These are phyloP conservation scores for Thalassiosira pacifica DNA, from an alignment of 352 stramenopile genomes.

Conservation along the genomic window DNA sequence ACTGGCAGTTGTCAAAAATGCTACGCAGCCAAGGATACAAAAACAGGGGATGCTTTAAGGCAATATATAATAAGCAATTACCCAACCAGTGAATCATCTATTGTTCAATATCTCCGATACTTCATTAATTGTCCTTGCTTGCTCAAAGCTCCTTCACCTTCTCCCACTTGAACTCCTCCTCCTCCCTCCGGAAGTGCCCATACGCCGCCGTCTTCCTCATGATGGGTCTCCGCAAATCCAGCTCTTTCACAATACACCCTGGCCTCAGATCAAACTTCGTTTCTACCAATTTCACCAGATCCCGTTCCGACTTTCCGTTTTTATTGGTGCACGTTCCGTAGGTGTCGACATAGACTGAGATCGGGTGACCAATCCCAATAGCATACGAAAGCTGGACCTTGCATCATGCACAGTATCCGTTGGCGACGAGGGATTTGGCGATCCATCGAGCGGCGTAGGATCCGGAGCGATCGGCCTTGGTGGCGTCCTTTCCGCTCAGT, in stretches of 20 bases:
- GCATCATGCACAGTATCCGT: slow-evolving; percentile 93
- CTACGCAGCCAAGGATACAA: too few relatives aligned
- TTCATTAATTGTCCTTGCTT: too few relatives aligned
- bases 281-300: slow-evolving; percentile 97
- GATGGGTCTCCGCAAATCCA: too few relatives aligned
- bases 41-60: too few relatives aligned
- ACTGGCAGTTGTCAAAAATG: too few relatives aligned
- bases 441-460: slow-evolving; percentile 99
- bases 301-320: slow-evolving; percentile 93
- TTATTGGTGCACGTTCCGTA: slow-evolving; percentile 95
- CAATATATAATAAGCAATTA: too few relatives aligned
- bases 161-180: too few relatives aligned
- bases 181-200: too few relatives aligned
- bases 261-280: slow-evolving; percentile 99
- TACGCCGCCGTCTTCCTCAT: too few relatives aligned
- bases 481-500: slow-evolving; percentile 99
- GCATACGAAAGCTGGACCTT: slow-evolving; percentile 99
- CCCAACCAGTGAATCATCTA: too few relatives aligned
- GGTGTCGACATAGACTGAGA: slow-evolving; percentile 98
- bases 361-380: slow-evolving; percentile 97
- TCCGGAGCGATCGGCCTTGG: slow-evolving; percentile 98
- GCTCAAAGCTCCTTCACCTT: too few relatives aligned
- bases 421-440: slow-evolving; percentile 97
- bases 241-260: slow-evolving; percentile 98
- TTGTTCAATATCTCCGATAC: too few relatives aligned